These are phyloP conservation scores for Clitopilus passeckerianus DNA, from an alignment of 768 basidiomycete genomes.

Conservation along the genomic window DNA sequence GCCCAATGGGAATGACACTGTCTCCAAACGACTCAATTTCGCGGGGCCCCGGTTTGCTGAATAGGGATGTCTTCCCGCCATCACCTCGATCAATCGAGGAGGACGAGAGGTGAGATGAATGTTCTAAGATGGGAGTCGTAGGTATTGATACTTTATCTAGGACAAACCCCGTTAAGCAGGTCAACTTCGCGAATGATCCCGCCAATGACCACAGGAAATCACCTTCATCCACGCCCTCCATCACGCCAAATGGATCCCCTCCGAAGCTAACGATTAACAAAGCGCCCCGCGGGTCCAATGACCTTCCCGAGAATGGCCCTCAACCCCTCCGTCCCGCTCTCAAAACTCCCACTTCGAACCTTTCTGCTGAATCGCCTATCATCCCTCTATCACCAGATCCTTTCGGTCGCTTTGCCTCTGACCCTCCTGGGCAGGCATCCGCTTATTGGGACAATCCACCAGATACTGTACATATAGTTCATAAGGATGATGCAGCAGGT, in stretches of 20 bases:
- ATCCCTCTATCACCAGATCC: conserved; percentile 85
- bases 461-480: conserved; percentile 6
- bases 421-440: conserved; percentile 25
- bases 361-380: conserved; percentile 44
- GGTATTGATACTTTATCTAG: background rate
- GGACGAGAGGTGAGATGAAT: conserved; percentile 3
- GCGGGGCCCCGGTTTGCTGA: conserved; percentile 17
- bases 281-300: background rate
- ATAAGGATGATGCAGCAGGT: conserved; percentile 13
- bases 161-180: background rate
- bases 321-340: conserved; percentile 21
- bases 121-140: conserved; percentile 11
- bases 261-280: background rate
- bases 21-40: conserved; percentile 26
- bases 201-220: background rate
- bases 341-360: conserved; percentile 10
- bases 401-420: conserved; percentile 67
- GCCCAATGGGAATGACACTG: conserved; percentile 17
- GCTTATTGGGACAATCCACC: conserved; percentile 40
- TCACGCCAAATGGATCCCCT: conserved; percentile 2
- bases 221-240: background rate
- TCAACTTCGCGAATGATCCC: background rate
- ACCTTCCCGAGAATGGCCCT: conserved; percentile 30
- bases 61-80: conserved; percentile 27
- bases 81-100: conserved; percentile 14